Conservation (phyloP, 192 early-diverging fungal genomes). For the Polychytrium aggregatum region DNA sequence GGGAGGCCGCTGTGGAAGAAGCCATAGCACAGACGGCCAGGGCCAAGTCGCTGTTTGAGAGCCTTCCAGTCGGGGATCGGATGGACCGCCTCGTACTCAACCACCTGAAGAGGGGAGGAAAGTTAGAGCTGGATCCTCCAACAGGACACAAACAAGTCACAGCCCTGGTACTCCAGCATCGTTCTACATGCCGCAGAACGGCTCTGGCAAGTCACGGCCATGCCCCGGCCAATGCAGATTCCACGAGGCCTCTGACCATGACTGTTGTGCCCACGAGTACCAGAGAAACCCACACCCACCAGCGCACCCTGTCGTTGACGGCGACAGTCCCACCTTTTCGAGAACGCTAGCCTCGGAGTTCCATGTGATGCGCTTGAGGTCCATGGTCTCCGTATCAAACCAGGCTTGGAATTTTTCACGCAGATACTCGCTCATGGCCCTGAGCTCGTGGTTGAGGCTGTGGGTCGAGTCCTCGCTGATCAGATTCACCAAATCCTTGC, state of each 20-base stretch:
- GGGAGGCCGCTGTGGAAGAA: conserved; percentile 72
- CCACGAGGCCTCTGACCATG: too few relatives aligned
- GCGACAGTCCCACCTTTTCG: conserved; percentile 61
- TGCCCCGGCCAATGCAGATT: too few relatives aligned
- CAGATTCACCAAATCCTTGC: conserved; percentile 49
- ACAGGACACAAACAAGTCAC: too few relatives aligned
- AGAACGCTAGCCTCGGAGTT: conserved; percentile 62
- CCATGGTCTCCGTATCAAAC: conserved; percentile 60
- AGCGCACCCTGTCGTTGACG: neutral
- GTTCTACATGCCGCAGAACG: too few relatives aligned
- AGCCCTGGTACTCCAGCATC: too few relatives aligned
- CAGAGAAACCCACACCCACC: neutral
- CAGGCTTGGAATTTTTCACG: conserved; percentile 59
- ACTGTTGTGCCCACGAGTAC: too few relatives aligned
- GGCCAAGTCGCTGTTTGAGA: conserved; percentile 65
- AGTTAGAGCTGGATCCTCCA: too few relatives aligned
- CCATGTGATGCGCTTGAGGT: conserved; percentile 77
- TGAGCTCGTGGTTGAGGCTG: conserved; percentile 31
- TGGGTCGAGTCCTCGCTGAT: conserved; percentile 3
- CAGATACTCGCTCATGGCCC: conserved; percentile 53
- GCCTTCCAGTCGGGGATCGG: conserved; percentile 68
- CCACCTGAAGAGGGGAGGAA: conserved; percentile 33
- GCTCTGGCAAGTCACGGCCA: too few relatives aligned
- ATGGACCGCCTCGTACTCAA: conserved; percentile 84
- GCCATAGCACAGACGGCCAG: conserved; percentile 68